Base-by-base conservation (phyloP, 352 stramenopile species). In the Pythium oligandrum region DNA sequence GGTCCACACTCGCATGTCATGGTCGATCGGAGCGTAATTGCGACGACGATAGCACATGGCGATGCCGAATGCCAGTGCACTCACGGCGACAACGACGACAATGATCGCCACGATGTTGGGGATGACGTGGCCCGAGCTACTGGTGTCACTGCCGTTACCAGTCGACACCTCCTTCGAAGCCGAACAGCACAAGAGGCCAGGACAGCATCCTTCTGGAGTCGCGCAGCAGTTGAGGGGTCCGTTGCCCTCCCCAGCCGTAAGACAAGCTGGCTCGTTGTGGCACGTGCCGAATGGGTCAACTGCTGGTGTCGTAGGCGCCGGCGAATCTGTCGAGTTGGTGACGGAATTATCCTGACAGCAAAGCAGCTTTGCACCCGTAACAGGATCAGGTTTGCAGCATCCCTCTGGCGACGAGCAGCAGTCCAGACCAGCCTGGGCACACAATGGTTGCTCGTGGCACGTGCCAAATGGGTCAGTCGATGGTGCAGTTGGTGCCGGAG, bases 1-100 rank as follows among this genome's bases (percentile, higher is more conserved):
- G 62, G 78, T 86, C 53, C 80, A 74, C 4, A 75, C 63, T 34
- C 80, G 80, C 61, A 80, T 78, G 57, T 91, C 80, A 42, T 64
- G 51, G 12, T 67, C 68, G 36, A 92, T 75, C 40, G 63, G 70
- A 40, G 70, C 64, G 61, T 92, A 92, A 46, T 85, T 62, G 50
- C 77, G 79, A 31, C 81, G 81, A 34, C 81, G 81, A 64, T 83
- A 85, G 54, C 64, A 86, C 56, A 80, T 72, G 2, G 70, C 57
- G 34, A 72, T 55, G 45, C 66, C 68, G 47, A 77, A 88, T 12
- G 64, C 61, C 6, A 85, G 57, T 12, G 53, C 51, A 2, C 72
- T 55, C n/a, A 78, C 48, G 36, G 78, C 9, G 46, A 73, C 49
- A 6, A 82, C 66, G 6, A 54, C 67, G 6, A 75, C 12, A 17